A percentile compares a stretch with the other conserved stretches of the same genome.
Evolutionary conservation across 2,329 filamentous ascomycete species (phyloP).

Genomic region (Pseudogymnoascus sp.): DNA sequence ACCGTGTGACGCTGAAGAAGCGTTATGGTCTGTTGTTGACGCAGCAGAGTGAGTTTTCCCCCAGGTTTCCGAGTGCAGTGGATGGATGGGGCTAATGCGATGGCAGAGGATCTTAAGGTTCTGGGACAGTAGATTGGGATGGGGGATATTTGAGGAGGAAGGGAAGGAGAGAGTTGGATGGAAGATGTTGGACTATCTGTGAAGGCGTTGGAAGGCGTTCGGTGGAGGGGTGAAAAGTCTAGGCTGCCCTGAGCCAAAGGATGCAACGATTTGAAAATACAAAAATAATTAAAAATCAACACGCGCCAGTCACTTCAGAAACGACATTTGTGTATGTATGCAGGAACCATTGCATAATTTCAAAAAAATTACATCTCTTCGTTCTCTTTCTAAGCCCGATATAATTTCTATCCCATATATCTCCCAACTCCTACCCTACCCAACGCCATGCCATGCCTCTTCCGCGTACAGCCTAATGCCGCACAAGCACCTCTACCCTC

Average conservation of each 20-base stretch:
- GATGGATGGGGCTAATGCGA: neutral
- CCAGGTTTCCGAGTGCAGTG: neutral
- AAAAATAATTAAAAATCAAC: conserved; percentile 14
- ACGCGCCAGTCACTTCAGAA: neutral
- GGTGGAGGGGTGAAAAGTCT: conserved; percentile 17
- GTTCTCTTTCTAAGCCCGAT: conserved; percentile 13
- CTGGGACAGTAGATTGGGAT: conserved; percentile 31
- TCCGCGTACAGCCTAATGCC: conserved; percentile 19
- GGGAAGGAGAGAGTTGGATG: neutral
- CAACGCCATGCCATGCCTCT: neutral
- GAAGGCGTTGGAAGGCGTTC: neutral
- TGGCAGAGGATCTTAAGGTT: conserved; percentile 35
- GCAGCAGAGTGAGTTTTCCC: conserved; percentile 51
- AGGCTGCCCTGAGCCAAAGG: conserved; percentile 15
- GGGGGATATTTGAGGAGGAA: neutral
- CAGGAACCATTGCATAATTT: neutral
- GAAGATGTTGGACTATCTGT: neutral
- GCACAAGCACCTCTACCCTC: neutral
- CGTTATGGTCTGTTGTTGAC: conserved; percentile 82
- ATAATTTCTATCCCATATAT: conserved; percentile 12
- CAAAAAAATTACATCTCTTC: neutral
- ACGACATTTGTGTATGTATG: neutral
- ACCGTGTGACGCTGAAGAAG: conserved; percentile 91
- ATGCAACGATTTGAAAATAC: conserved; percentile 10
- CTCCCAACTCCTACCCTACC: conserved; percentile 7